These are phyloP conservation scores for Lomentospora prolificans DNA, from an alignment of 2,329 filamentous ascomycete species.

Conservation along the genomic window DNA sequence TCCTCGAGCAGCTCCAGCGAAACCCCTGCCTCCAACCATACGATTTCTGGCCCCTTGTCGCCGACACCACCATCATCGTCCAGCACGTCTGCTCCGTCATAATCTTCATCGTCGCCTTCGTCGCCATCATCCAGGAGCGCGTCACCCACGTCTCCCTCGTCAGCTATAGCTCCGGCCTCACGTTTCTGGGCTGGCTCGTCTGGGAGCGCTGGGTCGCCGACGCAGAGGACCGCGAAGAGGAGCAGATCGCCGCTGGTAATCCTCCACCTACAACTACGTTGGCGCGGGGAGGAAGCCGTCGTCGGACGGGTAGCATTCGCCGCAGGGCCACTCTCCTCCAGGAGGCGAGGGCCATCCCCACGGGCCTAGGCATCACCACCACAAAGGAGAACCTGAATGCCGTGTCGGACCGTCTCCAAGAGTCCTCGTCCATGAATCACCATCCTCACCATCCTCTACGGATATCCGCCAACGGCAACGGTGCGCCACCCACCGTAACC, in stretches of 20 bases:
- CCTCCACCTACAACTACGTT: slow-evolving; percentile 20
- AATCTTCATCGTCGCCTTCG: slow-evolving; percentile 90
- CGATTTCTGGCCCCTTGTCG: slow-evolving; percentile 94
- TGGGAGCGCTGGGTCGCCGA: slow-evolving; percentile 87
- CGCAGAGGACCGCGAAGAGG: slow-evolving; percentile 44
- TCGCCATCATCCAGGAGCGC: slow-evolving; percentile 76
- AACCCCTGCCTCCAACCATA: slow-evolving; percentile 92
- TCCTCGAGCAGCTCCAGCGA: slow-evolving; percentile 88
- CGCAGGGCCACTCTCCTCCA: slow-evolving; percentile 7
- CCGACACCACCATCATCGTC: slow-evolving; percentile 90
- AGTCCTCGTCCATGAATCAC: slow-evolving; percentile 25
- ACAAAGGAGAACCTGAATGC: slow-evolving; percentile 8
- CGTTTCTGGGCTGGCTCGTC: slow-evolving; percentile 77
- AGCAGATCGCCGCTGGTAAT: slow-evolving; percentile 17
- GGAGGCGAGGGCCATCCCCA: slow-evolving; percentile 7
- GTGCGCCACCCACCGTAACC: neutral
- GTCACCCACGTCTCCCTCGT: slow-evolving; percentile 88
- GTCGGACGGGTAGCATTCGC: slow-evolving; percentile 18
- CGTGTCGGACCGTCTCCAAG: neutral
- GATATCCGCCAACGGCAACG: neutral
- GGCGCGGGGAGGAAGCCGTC: slow-evolving; percentile 26
- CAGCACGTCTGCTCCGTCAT: slow-evolving; percentile 93
- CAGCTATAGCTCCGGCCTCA: slow-evolving; percentile 71
- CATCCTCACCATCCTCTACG: slow-evolving; percentile 34
- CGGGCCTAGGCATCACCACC: slow-evolving; percentile 5